phyloP scores from a whole-genome alignment of 352 stramenopile species.

The Blastocystis sp. region DNA sequence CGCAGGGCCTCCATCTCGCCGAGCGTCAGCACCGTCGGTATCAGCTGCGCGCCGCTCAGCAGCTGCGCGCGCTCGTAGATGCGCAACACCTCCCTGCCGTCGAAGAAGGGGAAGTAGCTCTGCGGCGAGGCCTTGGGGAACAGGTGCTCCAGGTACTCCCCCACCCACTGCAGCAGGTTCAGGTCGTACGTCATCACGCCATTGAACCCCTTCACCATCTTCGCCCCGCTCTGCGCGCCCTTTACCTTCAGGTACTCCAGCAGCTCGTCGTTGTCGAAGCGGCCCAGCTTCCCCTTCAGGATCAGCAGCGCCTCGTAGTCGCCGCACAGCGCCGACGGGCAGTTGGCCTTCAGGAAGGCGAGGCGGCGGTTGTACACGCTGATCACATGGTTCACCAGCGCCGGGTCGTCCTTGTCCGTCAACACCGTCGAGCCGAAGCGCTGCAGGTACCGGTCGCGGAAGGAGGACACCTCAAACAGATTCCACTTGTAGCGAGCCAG shows the following conservation, averaged over 20 bases:
- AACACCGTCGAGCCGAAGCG: conserved; percentile 2
- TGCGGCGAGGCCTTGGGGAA: conserved; percentile 31
- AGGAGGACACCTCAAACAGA: neutral
- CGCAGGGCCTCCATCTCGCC: neutral
- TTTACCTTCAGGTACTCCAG: conserved; percentile 11
- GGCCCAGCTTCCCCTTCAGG: neutral
- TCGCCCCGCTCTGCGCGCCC: neutral
- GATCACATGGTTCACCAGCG: neutral
- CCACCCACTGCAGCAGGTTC: neutral
- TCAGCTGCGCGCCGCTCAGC: neutral
- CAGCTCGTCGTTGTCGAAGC: conserved; percentile 17
- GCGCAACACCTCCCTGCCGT: neutral
- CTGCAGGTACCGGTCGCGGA: neutral
- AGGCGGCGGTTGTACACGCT: neutral
- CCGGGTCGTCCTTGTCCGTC: neutral
- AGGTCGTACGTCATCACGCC: neutral
- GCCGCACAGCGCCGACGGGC: neutral
- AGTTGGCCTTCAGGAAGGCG: conserved; percentile 3
- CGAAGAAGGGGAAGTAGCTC: conserved; percentile 4
- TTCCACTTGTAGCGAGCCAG: neutral
- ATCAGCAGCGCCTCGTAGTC: conserved; percentile 2
- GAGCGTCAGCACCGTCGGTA: neutral
- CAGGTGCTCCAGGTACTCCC: neutral
- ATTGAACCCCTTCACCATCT: neutral
- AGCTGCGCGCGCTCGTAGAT: neutral